These are phyloP conservation scores for Penicillium parvum DNA, from an alignment of 495 filamentous ascomycete genomes.

Conservation along the genomic window DNA sequence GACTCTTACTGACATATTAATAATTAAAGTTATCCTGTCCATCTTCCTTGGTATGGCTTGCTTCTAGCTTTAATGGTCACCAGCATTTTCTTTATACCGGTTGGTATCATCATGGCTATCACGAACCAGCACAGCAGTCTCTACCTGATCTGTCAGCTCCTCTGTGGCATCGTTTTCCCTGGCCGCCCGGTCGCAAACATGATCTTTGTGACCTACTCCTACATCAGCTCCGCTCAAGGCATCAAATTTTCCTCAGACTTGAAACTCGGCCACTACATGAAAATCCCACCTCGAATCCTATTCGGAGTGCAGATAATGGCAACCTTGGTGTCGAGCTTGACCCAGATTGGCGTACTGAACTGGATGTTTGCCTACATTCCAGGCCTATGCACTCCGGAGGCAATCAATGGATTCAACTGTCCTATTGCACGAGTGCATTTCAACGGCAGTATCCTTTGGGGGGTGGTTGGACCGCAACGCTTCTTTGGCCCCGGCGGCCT, in stretches of 20 bases:
- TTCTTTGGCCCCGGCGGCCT: constrained; percentile 68
- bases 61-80: constrained; percentile 65
- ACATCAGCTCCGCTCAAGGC: constrained; percentile 49
- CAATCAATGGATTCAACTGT: constrained; percentile 82
- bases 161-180: constrained; percentile 72
- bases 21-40: constrained; percentile 48
- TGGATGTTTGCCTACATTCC: constrained; percentile 83
- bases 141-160: constrained; percentile 72
- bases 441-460: constrained; percentile 86
- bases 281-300: constrained; percentile 72
- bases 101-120: constrained; percentile 84
- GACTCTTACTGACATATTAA: background rate
- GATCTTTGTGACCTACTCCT: constrained; percentile 83
- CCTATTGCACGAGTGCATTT: constrained; percentile 86
- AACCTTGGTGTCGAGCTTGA: constrained; percentile 71
- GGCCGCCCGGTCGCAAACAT: constrained; percentile 84
- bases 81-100: constrained; percentile 71
- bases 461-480: constrained; percentile 70
- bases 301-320: constrained; percentile 80
- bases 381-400: constrained; percentile 69
- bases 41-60: constrained; percentile 79
- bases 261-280: constrained; percentile 88
- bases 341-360: constrained; percentile 77
- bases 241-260: constrained; percentile 47
- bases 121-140: constrained; percentile 79